Evolutionary conservation across 75 land plant species (phyloP), one percentile per base, ranked within the genome.

Genomic region (Selaginella moellendorffii): DNA sequence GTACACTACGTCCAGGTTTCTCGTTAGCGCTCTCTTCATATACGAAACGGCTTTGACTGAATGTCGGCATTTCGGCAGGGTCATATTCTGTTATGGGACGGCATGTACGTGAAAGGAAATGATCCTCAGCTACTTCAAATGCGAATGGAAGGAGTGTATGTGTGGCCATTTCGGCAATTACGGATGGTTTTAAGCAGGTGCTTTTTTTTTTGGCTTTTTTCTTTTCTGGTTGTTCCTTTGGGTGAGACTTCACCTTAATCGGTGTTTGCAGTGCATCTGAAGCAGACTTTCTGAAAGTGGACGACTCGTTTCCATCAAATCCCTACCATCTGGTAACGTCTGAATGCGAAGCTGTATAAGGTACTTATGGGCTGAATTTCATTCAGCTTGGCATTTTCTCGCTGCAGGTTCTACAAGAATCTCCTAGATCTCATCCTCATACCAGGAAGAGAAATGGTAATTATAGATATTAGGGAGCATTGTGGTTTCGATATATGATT

Each of bases 131-230:
- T 71, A 59, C 71, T 81, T 66, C 85, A 79, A 65, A 74, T 91
- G 67, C 77, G 77, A 52, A 76, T 91, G 56, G 93, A 85, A 72
- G 97, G 97, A 66, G 97, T 91, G 24, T 91, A 84, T 56, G 86
- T 91, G 46, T 91, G 97, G 97, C 97, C 97, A 24, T 91, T 91
- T 71, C 80, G 83, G 65, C 93, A 87, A 69, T 88, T 91, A 26
- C 83, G 97, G 23, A 73, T 91, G 85, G 89, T 91, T 58, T 83
- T 79, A 14, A 84, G 71, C 77, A 83, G 95, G 97, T 91, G 72
- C 5, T 62, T 24, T n/a, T 31, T 68, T 63, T 23, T 14, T 36
- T 36, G 46, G 10, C 46, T 36, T 36, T n/a, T n/a, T n/a, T n/a
- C n/a, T n/a, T n/a, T n/a, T n/a, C n/a, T n/a, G n/a, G n/a, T n/a